A percentile compares a stretch with the other conserved stretches of the same genome.
These are phyloP conservation scores for Lecanicillium sp. DNA, from an alignment of 2,329 filamentous ascomycete genomes.

Conservation along the genomic window DNA sequence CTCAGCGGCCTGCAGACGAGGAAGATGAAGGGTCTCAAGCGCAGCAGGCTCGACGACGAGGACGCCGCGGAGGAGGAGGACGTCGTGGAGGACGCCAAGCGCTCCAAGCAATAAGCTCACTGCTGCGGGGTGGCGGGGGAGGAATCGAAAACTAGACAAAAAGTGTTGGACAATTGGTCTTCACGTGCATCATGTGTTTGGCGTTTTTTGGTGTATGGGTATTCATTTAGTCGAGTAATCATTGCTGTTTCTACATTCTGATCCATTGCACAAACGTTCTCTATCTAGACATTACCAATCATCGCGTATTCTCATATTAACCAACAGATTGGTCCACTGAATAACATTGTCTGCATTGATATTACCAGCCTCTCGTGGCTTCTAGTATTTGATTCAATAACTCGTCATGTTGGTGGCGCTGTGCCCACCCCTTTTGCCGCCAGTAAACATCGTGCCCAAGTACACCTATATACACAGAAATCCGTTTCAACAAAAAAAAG, in stretches of 20 bases:
- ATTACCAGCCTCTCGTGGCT: too few species aligned
- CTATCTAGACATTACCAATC: too few species aligned
- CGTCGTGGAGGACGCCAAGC: conserved; percentile 37
- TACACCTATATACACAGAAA: neutral
- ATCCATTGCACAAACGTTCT: too few species aligned
- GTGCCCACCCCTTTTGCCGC: too few species aligned
- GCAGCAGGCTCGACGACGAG: conserved; percentile 56
- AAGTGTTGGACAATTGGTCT: neutral
- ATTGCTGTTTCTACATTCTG: too few species aligned
- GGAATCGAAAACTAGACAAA: neutral
- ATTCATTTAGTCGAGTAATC: neutral
- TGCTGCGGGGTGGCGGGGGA: neutral
- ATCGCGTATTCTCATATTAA: neutral
- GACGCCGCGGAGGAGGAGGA: conserved; percentile 39
- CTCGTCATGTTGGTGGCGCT: too few species aligned
- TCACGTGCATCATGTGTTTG: conserved; percentile 11
- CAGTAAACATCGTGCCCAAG: neutral
- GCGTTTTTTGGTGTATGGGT: conserved; percentile 11
- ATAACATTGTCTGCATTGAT: too few species aligned
- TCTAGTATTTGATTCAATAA: too few species aligned
- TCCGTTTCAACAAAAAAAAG: too few species aligned
- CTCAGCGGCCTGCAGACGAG: conserved; percentile 81
- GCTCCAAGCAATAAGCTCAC: conserved; percentile 26
- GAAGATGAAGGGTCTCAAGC: conserved; percentile 99
- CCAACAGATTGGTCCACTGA: too few species aligned